These are phyloP conservation scores for Omphalotus guepiniiformis DNA, from an alignment of 768 basidiomycete genomes.

Conservation along the genomic window DNA sequence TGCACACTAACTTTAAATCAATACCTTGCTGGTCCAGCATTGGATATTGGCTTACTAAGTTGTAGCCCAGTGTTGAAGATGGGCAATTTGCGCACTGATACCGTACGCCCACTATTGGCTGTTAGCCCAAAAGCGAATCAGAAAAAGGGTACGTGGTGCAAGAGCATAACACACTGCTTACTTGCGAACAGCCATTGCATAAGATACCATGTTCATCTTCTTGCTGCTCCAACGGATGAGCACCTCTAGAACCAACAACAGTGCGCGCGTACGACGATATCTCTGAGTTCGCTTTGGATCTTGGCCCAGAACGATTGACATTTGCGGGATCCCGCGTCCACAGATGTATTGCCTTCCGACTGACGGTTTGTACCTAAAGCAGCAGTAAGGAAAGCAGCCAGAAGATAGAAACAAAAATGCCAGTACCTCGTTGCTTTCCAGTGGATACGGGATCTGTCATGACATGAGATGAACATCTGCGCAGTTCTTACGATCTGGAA, in stretches of 20 bases:
- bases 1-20: conserved; percentile 52
- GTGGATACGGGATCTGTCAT: conserved; percentile 85
- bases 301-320: conserved; percentile 40
- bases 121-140: conserved; percentile 3
- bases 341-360: conserved; percentile 64
- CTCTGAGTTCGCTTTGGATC: conserved; percentile 49
- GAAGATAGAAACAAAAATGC: conserved; percentile 1
- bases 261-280: conserved; percentile 54
- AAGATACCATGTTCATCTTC: conserved; percentile 52
- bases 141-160: neutral
- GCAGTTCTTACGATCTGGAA: neutral
- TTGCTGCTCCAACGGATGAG: conserved; percentile 28
- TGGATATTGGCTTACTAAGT: conserved; percentile 50
- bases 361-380: conserved; percentile 56
- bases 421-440: conserved; percentile 66
- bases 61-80: conserved; percentile 66
- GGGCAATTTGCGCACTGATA: conserved; percentile 92
- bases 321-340: conserved; percentile 77
- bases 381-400: neutral
- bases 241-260: conserved; percentile 50
- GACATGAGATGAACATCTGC: neutral
- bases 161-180: conserved; percentile 23
- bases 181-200: conserved; percentile 61
- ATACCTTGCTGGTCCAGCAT: conserved; percentile 1
- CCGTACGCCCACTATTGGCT: conserved; percentile 74